Evolutionary conservation across 73 alveolate genomes (phyloP), one percentile per base, ranked within the genome.

Genomic region (Uronychia setigera): DNA sequence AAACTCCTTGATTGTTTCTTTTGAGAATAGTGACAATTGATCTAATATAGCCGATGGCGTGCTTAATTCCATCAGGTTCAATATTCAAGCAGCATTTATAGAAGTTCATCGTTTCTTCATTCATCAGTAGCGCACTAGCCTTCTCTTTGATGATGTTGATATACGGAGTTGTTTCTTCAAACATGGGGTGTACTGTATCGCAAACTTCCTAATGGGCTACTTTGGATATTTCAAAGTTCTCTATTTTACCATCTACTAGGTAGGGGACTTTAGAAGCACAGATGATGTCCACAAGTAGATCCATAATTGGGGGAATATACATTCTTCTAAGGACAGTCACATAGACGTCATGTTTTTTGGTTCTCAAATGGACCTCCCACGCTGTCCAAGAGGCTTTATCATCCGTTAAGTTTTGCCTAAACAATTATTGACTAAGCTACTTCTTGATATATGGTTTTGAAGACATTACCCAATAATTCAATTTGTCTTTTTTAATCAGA

Each of bases 281-380:
- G 25, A 91, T 80, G 31, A 91, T 74, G 59, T 91, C 96, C 33
- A 75, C 81, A 31, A 90, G 79, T 0, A 81, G 26, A 57, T 86
- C 93, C 93, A 91, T 87, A 19, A 87, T 59, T 0, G 96, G 96
- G 27, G 96, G 96, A 26, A 91, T 91, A 80, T 58, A 91, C 81
- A 74, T 87, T 1, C 96, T 80, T 82, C 96, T 74, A 26, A 80
- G 33, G 1, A 87, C 93, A 81, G 92, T 80, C 31, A 91, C 93
- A 33, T 58, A 81, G 29, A 77, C 32, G 67, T 91, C 92, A 57
- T 58, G 35, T 0, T 34, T 29, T 19, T 31, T 0, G 59, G 91
- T 91, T 30, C 88, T 34, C 0, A 83, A 34, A 29, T 87, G 82
- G 25, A 91, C 90, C 59, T 86, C 91, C 93, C 96, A 91, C 58